Conservation (phyloP, 148 eudicot species). For the Dysphania ambrosioides region DNA sequence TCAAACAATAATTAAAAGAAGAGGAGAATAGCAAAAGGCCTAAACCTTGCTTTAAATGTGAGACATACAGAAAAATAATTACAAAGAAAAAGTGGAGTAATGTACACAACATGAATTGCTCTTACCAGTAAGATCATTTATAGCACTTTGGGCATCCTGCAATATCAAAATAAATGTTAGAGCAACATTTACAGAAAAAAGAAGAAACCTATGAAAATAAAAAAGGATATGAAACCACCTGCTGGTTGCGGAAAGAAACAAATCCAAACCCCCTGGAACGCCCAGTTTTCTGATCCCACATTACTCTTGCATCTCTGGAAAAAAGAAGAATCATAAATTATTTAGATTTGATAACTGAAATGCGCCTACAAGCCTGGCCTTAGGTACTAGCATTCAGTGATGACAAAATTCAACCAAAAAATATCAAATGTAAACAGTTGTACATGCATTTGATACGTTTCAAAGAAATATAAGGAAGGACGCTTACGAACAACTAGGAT, state of each 20-base stretch:
- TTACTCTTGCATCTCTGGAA: slow-evolving; percentile 95
- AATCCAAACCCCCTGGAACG: slow-evolving; percentile 99
- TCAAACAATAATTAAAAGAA: neutral
- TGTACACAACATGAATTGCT: neutral
- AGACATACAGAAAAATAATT: neutral
- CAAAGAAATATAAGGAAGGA: slow-evolving; percentile 22
- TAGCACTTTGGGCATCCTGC: slow-evolving; percentile 97
- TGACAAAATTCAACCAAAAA: neutral
- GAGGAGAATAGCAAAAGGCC: neutral
- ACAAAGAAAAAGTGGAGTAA: neutral
- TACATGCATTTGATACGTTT: neutral
- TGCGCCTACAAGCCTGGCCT: neutral
- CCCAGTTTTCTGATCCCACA: slow-evolving; percentile 99
- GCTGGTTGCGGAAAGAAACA: slow-evolving; percentile 89
- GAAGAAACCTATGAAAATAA: neutral
- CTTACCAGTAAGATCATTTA: slow-evolving; percentile 88
- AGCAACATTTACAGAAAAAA: neutral
- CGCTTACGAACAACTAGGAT: slow-evolving; percentile 92
- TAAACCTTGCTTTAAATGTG: neutral
- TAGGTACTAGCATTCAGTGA: neutral
- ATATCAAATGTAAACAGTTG: too few species aligned
- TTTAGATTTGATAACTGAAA: neutral
- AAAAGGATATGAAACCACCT: slow-evolving; percentile 37
- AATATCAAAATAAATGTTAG: slow-evolving; percentile 12
- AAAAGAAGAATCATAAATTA: slow-evolving; percentile 3